Conservation (phyloP, 2,329 filamentous ascomycete genomes). For the Neonectria hederae region DNA sequence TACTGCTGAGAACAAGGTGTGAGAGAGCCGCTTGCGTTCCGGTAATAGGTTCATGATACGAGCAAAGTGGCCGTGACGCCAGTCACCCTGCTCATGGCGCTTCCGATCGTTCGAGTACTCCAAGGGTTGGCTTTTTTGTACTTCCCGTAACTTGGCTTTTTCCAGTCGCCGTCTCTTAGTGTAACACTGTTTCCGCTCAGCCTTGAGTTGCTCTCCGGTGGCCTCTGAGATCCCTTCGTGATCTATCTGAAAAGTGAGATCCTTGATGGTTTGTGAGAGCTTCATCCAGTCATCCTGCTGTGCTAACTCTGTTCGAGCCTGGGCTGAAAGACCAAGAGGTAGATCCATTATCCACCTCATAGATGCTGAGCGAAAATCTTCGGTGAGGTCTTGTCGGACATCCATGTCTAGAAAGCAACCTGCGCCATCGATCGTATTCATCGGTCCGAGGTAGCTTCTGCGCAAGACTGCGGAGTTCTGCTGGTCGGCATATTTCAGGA, state of each 20-base stretch:
- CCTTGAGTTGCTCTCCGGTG: background rate
- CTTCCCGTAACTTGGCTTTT: background rate
- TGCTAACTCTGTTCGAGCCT: background rate
- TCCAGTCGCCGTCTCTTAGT: background rate
- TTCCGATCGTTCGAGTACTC: background rate
- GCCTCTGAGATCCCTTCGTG: background rate
- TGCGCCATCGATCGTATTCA: background rate
- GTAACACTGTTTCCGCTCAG: background rate
- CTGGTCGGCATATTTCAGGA: background rate
- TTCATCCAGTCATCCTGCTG: background rate
- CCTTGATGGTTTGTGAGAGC: background rate
- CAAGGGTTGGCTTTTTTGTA: background rate
- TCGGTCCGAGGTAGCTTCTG: background rate
- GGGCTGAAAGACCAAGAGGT: conserved; percentile 1
- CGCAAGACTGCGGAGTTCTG: background rate
- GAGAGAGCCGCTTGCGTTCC: background rate
- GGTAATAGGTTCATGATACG: background rate
- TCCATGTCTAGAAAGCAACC: background rate
- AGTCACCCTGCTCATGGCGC: background rate
- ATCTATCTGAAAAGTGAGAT: background rate
- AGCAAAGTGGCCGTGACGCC: background rate
- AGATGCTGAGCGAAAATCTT: conserved; percentile 2
- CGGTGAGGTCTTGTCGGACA: background rate
- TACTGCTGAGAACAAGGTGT: background rate
- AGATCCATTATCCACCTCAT: conserved; percentile 5